phyloP scores from a whole-genome alignment of 257 asterid species.

The Knoxia roxburghii region DNA sequence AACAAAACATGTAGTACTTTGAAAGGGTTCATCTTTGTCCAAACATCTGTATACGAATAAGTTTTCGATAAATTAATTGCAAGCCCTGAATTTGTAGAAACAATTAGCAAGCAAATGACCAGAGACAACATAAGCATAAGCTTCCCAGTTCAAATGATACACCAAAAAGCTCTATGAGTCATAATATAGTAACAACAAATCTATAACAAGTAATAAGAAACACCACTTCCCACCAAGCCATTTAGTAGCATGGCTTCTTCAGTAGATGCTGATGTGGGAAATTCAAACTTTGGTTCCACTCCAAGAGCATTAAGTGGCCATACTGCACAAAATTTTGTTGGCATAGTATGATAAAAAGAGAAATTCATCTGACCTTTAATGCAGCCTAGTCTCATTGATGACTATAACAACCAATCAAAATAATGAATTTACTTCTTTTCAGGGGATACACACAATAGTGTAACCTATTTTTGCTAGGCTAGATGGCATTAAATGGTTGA shows the following conservation, averaged over 20 bases:
- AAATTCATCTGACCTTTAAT: not conserved
- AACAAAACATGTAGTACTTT: too few relatives aligned
- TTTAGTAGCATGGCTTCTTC: conserved; percentile 54
- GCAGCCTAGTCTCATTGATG: not conserved
- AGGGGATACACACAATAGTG: not conserved
- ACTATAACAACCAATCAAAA: not conserved
- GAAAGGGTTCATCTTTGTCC: too few relatives aligned
- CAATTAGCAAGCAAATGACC: not conserved
- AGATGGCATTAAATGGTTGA: not conserved
- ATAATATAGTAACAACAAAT: not conserved
- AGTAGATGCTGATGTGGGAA: too few relatives aligned
- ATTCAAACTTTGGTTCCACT: conserved; percentile 68
- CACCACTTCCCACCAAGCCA: conserved; percentile 66
- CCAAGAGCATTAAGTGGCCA: conserved; percentile 70
- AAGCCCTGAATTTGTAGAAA: not conserved
- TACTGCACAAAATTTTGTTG: conserved; percentile 27
- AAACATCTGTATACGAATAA: too few relatives aligned
- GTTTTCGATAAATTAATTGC: not conserved
- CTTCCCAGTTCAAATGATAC: not conserved
- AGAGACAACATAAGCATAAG: not conserved
- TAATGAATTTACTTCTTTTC: not conserved
- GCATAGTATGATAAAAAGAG: not conserved
- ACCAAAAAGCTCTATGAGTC: not conserved
- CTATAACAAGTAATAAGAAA: conserved; percentile 64
- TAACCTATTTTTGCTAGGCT: not conserved